phyloP scores from a whole-genome alignment of 352 stramenopile genomes.

The Globisporangium cederbergense region DNA sequence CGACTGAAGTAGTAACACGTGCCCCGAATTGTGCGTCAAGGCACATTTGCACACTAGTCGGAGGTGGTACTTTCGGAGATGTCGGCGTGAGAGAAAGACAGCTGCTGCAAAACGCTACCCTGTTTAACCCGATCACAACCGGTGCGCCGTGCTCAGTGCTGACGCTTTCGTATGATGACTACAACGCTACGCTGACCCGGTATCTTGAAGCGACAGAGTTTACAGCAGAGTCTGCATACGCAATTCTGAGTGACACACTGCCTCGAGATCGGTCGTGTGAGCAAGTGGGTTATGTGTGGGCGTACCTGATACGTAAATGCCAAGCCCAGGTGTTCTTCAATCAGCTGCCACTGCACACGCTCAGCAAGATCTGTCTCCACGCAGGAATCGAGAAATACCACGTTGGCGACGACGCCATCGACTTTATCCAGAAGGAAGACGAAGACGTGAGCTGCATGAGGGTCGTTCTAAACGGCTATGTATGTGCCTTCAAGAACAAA shows the following conservation, averaged over 20 bases:
- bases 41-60: constrained; percentile 36
- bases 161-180: constrained; percentile 29
- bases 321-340: constrained; percentile 38
- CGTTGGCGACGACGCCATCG: constrained; percentile 21
- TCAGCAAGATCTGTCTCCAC: constrained; percentile 32
- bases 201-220: constrained; percentile 31
- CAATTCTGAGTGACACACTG: constrained; percentile 25
- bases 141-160: constrained; percentile 19
- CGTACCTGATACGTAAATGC: constrained; percentile 27
- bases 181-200: constrained; percentile 13
- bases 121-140: constrained; percentile 28
- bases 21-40: constrained; percentile 4
- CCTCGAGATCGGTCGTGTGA: constrained; percentile 46
- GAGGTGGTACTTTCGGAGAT: constrained; percentile 39
- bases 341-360: constrained; percentile 27
- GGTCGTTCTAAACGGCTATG: constrained; percentile 40
- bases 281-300: constrained; percentile 30
- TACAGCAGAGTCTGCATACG: constrained; percentile 17
- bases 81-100: constrained; percentile 11
- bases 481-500: constrained; percentile 38
- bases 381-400: constrained; percentile 28
- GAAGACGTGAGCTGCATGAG: constrained; percentile 23
- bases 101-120: constrained; percentile 22
- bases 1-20: not conserved
- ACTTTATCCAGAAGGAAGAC: constrained; percentile 42